phyloP scores from a whole-genome alignment of 1,284 basidiomycete genomes.

The Leccinum pachyderme region DNA sequence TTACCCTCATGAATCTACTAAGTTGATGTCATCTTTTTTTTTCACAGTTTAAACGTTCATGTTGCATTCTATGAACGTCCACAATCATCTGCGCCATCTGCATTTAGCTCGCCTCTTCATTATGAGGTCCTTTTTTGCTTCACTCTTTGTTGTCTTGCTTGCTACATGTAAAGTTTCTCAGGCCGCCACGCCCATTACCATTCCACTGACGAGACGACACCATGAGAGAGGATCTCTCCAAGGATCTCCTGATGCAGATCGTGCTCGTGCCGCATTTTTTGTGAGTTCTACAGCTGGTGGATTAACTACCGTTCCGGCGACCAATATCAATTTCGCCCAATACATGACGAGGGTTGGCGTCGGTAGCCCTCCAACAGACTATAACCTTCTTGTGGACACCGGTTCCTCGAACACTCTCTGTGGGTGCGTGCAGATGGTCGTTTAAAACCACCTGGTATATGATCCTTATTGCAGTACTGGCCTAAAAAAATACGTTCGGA shows the following conservation, averaged over 20 bases:
- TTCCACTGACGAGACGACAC: not conserved
- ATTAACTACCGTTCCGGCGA: conserved; percentile 9
- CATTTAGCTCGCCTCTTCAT: not conserved
- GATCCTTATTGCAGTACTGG: not conserved
- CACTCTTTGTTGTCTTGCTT: not conserved
- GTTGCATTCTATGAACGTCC: not conserved
- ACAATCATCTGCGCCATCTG: not conserved
- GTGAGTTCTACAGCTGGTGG: not conserved
- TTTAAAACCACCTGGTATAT: not conserved
- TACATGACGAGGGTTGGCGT: conserved; percentile 25
- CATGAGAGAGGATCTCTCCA: not conserved
- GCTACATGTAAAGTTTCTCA: not conserved
- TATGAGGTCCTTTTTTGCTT: not conserved
- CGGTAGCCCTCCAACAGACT: conserved; percentile 23
- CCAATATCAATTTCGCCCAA: conserved; percentile 12
- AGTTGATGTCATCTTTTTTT: not conserved
- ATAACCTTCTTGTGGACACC: conserved; percentile 29
- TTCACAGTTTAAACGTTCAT: not conserved
- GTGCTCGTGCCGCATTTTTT: conserved; percentile 7
- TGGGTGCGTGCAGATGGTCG: conserved; percentile 20
- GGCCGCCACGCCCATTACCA: not conserved
- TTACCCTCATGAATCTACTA: not conserved
- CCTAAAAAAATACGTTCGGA: not conserved
- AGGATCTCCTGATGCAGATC: conserved; percentile 7
- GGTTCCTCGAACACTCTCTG: conserved; percentile 33